A percentile compares a stretch with the other conserved stretches of the same genome.
phyloP scores from a whole-genome alignment of 2,329 filamentous ascomycete genomes.

The Fusarium sp. region DNA sequence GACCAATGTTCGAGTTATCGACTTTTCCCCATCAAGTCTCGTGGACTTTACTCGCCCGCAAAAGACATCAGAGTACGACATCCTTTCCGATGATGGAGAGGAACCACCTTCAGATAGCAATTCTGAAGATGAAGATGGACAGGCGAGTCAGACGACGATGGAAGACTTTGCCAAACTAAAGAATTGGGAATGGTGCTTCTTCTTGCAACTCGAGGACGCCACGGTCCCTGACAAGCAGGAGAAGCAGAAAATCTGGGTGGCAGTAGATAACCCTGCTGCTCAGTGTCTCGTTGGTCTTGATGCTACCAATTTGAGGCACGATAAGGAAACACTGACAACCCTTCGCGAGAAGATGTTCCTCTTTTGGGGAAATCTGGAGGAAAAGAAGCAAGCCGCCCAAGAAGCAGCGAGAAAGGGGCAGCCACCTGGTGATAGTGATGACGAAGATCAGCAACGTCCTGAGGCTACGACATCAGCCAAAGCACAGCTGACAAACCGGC shows the following conservation, averaged over 20 bases:
- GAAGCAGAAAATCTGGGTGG: slow-evolving; percentile 69
- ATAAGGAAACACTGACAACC: slow-evolving; percentile 58
- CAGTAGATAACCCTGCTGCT: slow-evolving; percentile 69
- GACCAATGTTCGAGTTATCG: slow-evolving; percentile 78
- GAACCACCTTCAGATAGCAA: slow-evolving; percentile 25
- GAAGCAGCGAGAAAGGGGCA: slow-evolving; percentile 46
- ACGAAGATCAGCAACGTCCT: slow-evolving; percentile 40
- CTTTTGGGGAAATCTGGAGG: slow-evolving; percentile 88
- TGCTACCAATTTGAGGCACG: slow-evolving; percentile 65
- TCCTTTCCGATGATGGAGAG: slow-evolving; percentile 58
- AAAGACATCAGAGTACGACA: slow-evolving; percentile 57
- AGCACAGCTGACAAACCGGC: slow-evolving; percentile 59
- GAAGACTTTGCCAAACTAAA: slow-evolving; percentile 40
- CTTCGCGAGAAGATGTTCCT: slow-evolving; percentile 78
- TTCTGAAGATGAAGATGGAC: slow-evolving; percentile 24
- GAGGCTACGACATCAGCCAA: slow-evolving; percentile 6
- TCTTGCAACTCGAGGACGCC: slow-evolving; percentile 80
- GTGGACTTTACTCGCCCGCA: slow-evolving; percentile 74
- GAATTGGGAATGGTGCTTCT: slow-evolving; percentile 86
- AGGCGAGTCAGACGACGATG: slow-evolving; percentile 34
- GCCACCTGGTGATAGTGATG: slow-evolving; percentile 54
- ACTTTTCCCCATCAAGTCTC: slow-evolving; percentile 78
- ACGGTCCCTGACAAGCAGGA: slow-evolving; percentile 46
- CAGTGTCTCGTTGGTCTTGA: slow-evolving; percentile 62
- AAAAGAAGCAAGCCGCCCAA: slow-evolving; percentile 54